Evolutionary conservation across 345 rosid genomes (phyloP).

Genomic region (Eucalyptus erythrocorys): DNA sequence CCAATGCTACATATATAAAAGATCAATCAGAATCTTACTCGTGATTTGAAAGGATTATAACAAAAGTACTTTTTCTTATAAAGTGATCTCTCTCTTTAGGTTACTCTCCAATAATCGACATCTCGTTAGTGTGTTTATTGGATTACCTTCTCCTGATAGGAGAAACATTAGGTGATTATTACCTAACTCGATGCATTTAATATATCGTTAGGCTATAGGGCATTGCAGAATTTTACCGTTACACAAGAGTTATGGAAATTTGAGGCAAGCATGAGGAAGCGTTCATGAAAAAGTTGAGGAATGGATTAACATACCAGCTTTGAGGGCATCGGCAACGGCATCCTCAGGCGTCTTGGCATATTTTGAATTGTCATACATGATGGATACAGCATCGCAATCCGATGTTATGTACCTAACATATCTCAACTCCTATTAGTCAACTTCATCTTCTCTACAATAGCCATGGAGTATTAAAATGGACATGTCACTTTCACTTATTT

Average conservation of each 20-base stretch:
- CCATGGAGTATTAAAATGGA: not conserved
- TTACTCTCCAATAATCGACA: not conserved
- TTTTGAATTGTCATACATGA: conserved; percentile 49
- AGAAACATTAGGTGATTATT: not conserved
- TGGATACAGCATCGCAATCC: conserved; percentile 81
- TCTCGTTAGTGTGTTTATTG: not conserved
- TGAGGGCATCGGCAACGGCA: conserved; percentile 70
- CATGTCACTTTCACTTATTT: not conserved
- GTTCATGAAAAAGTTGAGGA: not conserved
- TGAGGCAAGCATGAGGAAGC: not conserved
- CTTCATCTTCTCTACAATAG: not conserved
- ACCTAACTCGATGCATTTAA: not conserved
- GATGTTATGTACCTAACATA: conserved; percentile 64
- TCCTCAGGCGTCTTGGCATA: conserved; percentile 76
- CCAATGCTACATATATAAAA: not conserved
- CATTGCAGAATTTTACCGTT: not conserved
- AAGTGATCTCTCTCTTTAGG: not conserved
- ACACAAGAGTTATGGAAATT: not conserved
- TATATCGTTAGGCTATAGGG: not conserved
- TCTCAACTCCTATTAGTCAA: not conserved
- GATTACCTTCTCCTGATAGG: not conserved
- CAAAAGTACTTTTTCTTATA: not conserved
- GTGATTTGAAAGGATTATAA: not conserved
- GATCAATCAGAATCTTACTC: not conserved
- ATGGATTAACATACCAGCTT: conserved; percentile 40